Base-by-base conservation (phyloP, 2,329 filamentous ascomycete genomes). In the Cladosporium oxysporum region DNA sequence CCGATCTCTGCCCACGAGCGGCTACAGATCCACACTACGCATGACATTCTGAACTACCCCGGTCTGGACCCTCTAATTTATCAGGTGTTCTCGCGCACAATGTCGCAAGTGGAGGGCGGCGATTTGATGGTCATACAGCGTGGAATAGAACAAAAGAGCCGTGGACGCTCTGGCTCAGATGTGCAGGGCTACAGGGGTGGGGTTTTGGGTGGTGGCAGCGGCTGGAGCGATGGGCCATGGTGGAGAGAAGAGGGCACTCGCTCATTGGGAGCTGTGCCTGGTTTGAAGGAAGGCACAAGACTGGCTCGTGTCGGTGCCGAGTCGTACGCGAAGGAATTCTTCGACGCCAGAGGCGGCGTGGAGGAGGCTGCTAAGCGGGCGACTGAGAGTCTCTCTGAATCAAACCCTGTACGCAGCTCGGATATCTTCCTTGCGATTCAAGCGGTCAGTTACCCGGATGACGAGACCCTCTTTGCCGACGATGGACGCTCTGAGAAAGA, bases 21-120 rank as follows among this genome's bases (percentile, higher is more conserved):
- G 59, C 90, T 99, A 8, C 91, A 96, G 74, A 98, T 99, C 73
- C 95, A 99, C 82, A 96, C 95, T 69, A 97, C 94, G 10, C 95
- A 99, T 82, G 95, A 98, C 78, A 87, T 99, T 52, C 89, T 93
- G 71, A 92, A 92, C 71, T 99, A 99, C 77, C 95, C 95, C 2
- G 94, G 92, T 21, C 88, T 99, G 72, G 94, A 98, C 76, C 93
- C 94, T 21, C 86, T 97, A 64, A 92, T 98, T 73, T 92, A 98
- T 80, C 86, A 87, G 66, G 93, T 95, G 69, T 99, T 99, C 82
- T 91, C 91, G 64, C 90, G 93, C 62, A 93, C 99, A 74, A 99
- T 99, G 95, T 87, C 93, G n/a, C 95, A 99, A 81, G 95, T 99
- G 55, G 95, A 99, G 80, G 95, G 95, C 70, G 95, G 95, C 64